phyloP scores from a whole-genome alignment of 2,329 filamentous ascomycete genomes.

The Arthrobotrys iridis region DNA sequence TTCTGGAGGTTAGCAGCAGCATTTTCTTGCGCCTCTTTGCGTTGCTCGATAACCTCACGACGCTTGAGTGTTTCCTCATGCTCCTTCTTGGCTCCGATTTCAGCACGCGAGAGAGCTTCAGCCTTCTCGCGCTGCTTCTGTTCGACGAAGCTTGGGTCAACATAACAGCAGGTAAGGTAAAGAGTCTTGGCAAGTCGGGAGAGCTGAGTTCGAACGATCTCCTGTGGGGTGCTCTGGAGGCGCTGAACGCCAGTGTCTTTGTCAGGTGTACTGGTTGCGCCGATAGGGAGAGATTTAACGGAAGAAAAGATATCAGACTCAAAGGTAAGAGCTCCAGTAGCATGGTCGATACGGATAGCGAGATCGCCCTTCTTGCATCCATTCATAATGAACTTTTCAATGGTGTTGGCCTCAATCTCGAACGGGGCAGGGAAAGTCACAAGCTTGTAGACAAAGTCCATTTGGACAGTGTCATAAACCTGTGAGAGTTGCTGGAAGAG shows the following conservation, averaged over 20 bases:
- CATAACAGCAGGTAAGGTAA: constrained; percentile 93
- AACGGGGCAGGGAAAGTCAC: constrained; percentile 97
- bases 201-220: constrained; percentile 95
- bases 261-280: constrained; percentile 86
- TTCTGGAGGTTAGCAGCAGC: constrained; percentile 87
- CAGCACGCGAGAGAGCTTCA: constrained; percentile 80
- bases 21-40: constrained; percentile 94
- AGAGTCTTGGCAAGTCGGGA: constrained; percentile 90
- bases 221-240: constrained; percentile 95
- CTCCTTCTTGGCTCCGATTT: constrained; percentile 89
- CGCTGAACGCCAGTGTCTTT: constrained; percentile 88
- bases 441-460: constrained; percentile 90
- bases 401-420: constrained; percentile 86
- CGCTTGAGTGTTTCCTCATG: constrained; percentile 84
- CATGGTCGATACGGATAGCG: constrained; percentile 94
- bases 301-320: constrained; percentile 99
- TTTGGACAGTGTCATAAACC: constrained; percentile 97
- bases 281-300: constrained; percentile 86
- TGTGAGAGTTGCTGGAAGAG: constrained; percentile 99
- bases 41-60: constrained; percentile 92
- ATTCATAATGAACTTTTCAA: constrained; percentile 99
- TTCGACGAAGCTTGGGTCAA: constrained; percentile 88
- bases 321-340: constrained; percentile 92
- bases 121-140: constrained; percentile 80
- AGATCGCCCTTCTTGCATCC: constrained; percentile 99